Conservation (phyloP, 2,329 filamentous ascomycete species). For the Claviceps digitariae region DNA sequence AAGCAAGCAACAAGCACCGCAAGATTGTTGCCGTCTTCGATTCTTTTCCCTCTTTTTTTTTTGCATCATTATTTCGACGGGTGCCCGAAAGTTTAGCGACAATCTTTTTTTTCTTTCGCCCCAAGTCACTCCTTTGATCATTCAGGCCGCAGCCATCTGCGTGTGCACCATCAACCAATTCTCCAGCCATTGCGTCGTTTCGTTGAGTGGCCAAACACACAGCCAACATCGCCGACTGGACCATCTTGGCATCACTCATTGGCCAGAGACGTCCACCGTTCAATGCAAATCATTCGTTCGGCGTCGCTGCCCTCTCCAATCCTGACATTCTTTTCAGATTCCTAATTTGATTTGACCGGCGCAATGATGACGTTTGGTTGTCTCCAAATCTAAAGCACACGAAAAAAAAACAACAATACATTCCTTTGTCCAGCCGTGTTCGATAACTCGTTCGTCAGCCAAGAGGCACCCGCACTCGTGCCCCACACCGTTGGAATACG, state of each 20-base stretch:
- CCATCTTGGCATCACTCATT: background rate
- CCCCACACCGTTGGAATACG: slow-evolving; percentile 9
- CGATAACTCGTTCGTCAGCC: background rate
- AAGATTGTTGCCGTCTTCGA: slow-evolving; percentile 1
- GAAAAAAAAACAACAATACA: background rate
- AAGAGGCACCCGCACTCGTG: background rate
- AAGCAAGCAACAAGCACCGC: background rate
- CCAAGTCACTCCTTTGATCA: slow-evolving; percentile 4
- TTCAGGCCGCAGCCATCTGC: background rate
- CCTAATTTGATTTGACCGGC: background rate
- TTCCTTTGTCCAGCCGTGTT: slow-evolving; percentile 7
- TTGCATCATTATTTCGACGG: background rate
- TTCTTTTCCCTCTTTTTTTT: background rate
- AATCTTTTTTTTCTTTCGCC: background rate
- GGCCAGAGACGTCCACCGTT: background rate
- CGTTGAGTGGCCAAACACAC: background rate
- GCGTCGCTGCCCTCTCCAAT: background rate
- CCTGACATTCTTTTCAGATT: background rate
- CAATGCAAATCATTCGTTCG: background rate
- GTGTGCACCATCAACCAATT: background rate
- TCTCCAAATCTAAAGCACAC: background rate
- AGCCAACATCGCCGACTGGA: background rate
- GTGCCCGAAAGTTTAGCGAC: background rate
- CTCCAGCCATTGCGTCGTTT: background rate
- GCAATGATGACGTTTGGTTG: slow-evolving; percentile 4